phyloP scores from a whole-genome alignment of 768 basidiomycete species.

The Collybia mongolica region DNA sequence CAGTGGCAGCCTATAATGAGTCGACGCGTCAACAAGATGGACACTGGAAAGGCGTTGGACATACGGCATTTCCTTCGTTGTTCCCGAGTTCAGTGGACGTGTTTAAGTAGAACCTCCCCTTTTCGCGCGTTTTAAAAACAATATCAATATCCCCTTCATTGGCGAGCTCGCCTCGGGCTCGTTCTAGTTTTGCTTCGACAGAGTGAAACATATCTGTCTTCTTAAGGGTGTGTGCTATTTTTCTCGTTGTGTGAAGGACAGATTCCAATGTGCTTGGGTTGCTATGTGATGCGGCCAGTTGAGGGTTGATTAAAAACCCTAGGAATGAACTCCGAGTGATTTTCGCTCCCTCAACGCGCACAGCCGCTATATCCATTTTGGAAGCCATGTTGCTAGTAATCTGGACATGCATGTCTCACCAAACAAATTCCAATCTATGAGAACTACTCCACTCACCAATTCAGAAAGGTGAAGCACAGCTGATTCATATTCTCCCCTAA shows the following conservation, averaged over 20 bases:
- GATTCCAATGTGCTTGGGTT: slow-evolving; percentile 49
- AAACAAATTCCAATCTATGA: not conserved
- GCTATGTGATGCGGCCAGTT: slow-evolving; percentile 28
- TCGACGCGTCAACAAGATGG: not conserved
- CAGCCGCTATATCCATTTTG: slow-evolving; percentile 66
- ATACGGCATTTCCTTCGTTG: slow-evolving; percentile 88
- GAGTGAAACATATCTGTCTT: slow-evolving; percentile 77
- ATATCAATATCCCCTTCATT: slow-evolving; percentile 70
- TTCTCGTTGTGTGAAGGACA: slow-evolving; percentile 68
- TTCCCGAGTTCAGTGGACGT: slow-evolving; percentile 92
- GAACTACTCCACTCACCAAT: slow-evolving; percentile 19
- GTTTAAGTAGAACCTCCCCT: slow-evolving; percentile 72
- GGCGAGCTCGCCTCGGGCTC: slow-evolving; percentile 51
- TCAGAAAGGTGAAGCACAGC: slow-evolving; percentile 61
- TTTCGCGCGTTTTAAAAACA: slow-evolving; percentile 75
- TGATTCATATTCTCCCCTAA: slow-evolving; percentile 79
- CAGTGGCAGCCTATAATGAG: slow-evolving; percentile 63
- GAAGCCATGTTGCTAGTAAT: slow-evolving; percentile 66
- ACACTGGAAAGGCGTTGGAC: not conserved
- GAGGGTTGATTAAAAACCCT: slow-evolving; percentile 70
- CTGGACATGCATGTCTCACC: slow-evolving; percentile 32
- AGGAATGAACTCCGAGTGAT: slow-evolving; percentile 82
- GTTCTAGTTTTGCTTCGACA: slow-evolving; percentile 64
- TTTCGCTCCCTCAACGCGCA: slow-evolving; percentile 78
- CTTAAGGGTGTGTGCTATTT: slow-evolving; percentile 62